Percentiles rank a stretch among this genome's conserved stretches.
Conservation (phyloP, 768 basidiomycete genomes). For the Rickenella mellea region DNA sequence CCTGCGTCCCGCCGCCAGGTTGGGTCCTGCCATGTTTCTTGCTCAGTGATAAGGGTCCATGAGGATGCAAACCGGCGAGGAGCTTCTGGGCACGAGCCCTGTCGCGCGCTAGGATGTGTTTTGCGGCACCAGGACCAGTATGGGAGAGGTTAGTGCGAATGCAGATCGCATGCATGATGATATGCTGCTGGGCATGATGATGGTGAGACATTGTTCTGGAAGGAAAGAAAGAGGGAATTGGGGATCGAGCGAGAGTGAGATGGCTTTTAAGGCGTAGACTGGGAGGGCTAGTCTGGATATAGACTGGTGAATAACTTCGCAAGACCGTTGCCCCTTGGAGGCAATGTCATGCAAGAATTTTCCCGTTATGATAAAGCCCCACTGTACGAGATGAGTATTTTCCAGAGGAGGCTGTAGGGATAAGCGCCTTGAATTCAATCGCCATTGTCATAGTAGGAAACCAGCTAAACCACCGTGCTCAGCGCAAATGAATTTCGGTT, state of each 20-base stretch:
- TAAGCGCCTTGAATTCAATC: constrained; percentile 53
- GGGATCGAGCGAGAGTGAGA: too few relatives aligned
- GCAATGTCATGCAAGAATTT: too few relatives aligned
- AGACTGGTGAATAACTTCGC: too few relatives aligned
- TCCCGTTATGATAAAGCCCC: constrained; percentile 49
- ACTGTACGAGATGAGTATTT: constrained; percentile 41
- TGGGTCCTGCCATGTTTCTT: constrained; percentile 13
- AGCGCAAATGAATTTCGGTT: background rate
- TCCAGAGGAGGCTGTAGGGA: constrained; percentile 31
- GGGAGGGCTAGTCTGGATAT: too few relatives aligned
- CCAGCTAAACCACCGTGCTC: constrained; percentile 35
- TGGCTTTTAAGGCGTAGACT: too few relatives aligned
- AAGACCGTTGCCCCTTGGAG: too few relatives aligned
- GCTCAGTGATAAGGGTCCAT: constrained; percentile 32
- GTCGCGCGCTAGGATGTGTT: constrained; percentile 43
- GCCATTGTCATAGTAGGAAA: constrained; percentile 52
- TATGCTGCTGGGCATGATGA: constrained; percentile 20
- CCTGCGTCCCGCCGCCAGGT: constrained; percentile 5
- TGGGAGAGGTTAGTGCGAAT: constrained; percentile 34
- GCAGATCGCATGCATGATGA: constrained; percentile 28
- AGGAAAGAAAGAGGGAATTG: too few relatives aligned
- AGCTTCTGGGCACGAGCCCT: constrained; percentile 45
- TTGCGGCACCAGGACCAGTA: constrained; percentile 24
- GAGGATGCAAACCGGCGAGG: constrained; percentile 41
- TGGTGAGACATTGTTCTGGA: constrained; percentile 13